phyloP scores from a whole-genome alignment of 805 yeast genomes.

The Debaryomyces castellii region DNA sequence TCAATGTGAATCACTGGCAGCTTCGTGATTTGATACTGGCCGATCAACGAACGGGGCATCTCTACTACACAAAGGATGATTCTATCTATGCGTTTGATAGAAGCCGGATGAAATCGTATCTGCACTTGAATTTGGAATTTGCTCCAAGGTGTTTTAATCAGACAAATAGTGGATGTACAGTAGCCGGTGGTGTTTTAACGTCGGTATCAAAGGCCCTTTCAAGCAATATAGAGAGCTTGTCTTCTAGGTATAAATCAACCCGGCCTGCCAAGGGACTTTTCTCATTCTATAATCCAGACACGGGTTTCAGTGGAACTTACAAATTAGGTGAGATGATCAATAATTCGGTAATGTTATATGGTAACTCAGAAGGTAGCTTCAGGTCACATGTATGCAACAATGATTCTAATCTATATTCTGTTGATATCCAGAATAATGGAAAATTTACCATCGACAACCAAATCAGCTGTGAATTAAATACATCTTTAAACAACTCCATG shows the following conservation, averaged over 20 bases:
- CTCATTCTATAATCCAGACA: constrained; percentile 52
- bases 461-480: constrained; percentile 49
- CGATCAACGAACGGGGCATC: constrained; percentile 39
- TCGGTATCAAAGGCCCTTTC: constrained; percentile 33
- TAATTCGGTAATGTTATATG: constrained; percentile 66
- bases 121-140: constrained; percentile 54
- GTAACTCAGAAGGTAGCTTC: constrained; percentile 38
- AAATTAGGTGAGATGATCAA: constrained; percentile 80
- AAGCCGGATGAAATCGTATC: constrained; percentile 20
- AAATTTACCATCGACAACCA: constrained; percentile 40
- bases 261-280: constrained; percentile 58
- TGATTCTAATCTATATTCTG: constrained; percentile 67
- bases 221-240: constrained; percentile 14
- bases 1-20: constrained; percentile 68
- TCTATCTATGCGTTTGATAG: constrained; percentile 41
- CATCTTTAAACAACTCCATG: constrained; percentile 74
- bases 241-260: constrained; percentile 7
- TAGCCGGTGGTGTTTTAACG: constrained; percentile 49
- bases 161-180: constrained; percentile 49
- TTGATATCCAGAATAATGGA: constrained; percentile 54
- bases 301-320: constrained; percentile 47
- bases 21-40: constrained; percentile 69
- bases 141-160: constrained; percentile 68
- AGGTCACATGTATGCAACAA: constrained; percentile 77
- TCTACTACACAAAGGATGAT: constrained; percentile 61